phyloP scores from a whole-genome alignment of 73 alveolate species.

The Stentor coeruleus region DNA sequence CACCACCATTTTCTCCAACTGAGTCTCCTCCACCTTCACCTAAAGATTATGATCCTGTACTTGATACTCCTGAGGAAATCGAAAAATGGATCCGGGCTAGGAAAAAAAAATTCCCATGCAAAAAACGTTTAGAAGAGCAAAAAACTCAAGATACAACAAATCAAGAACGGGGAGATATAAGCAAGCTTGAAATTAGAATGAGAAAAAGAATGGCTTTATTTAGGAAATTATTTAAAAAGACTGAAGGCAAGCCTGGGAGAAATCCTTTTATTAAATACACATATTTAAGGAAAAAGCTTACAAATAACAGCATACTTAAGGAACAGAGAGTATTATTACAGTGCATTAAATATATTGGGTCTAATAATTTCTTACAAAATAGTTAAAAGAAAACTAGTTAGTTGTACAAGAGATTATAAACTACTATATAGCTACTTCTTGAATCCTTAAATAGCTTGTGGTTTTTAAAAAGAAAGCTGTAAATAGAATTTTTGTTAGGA shows the following conservation, averaged over 20 bases:
- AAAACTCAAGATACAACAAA: slow-evolving; percentile 10
- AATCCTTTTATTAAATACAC: slow-evolving; percentile 14
- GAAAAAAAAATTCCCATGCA: slow-evolving; percentile 25
- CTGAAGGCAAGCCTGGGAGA: slow-evolving; percentile 15
- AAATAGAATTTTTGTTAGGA: too few species aligned
- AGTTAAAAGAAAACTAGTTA: too few species aligned
- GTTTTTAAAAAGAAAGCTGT: too few species aligned
- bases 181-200: slow-evolving; percentile 19
- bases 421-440: too few species aligned
- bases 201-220: slow-evolving; percentile 12
- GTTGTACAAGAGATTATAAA: too few species aligned
- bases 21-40: slow-evolving; percentile 8
- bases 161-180: slow-evolving; percentile 9
- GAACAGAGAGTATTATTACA: not conserved
- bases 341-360: slow-evolving; percentile 1
- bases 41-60: slow-evolving; percentile 32
- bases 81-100: slow-evolving; percentile 35
- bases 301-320: not conserved
- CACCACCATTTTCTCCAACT: slow-evolving; percentile 19
- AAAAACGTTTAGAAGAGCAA: not conserved
- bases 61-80: slow-evolving; percentile 44
- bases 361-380: slow-evolving; percentile 4
- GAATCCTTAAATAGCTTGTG: too few species aligned
- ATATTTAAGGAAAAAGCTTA: not conserved
- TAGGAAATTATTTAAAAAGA: not conserved